Evolutionary conservation across 495 filamentous ascomycete species (phyloP), one percentile per base, ranked within the genome.

Genomic region (Lophiotrema nucula): DNA sequence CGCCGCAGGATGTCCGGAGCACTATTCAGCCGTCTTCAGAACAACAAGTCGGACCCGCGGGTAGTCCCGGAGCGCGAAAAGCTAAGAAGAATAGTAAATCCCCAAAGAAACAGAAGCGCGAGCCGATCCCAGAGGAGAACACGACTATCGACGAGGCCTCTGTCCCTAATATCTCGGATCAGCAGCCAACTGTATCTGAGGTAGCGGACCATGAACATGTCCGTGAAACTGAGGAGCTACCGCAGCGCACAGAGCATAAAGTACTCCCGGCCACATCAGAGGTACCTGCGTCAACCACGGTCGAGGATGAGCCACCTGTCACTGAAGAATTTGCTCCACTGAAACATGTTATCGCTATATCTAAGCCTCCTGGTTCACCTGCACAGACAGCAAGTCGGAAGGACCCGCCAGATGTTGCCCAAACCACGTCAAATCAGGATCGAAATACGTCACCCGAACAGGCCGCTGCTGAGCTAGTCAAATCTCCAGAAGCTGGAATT

Each of bases 1-100:
- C 61, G 50, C 61, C 61, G 26, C 61, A 64, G 27, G 61, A 60
- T 39, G 61, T 50, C 16, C 48, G 61, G 28, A 59, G 61, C 45
- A 45, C 25, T 24, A 37, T 52, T 26, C 47, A n/a, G 13, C 22
- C n/a, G 18, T 22, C 4, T 16, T 31, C 21, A 22, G 16, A 41
- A 11, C 13, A 43, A 39, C 6, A 22, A 8, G 10, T 15, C 22
- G 13, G 5, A 23, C 11, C 39, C 18, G 6, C 15, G 13, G 43
- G 48, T 25, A 58, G 55, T 45, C 60, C 53, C 13, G 47, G 58
- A 19, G 47, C 48, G 4, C 39, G 33, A 2, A 58, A 64, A 51
- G 2, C 42, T 18, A 52, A 62, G 24, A 38, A 52, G 31, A 35
- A 57, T 25, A 6, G 15, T 1, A n/a, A 49, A 22, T 21, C 37